phyloP scores from a whole-genome alignment of 768 basidiomycete species.

The Tricholoma terreum region DNA sequence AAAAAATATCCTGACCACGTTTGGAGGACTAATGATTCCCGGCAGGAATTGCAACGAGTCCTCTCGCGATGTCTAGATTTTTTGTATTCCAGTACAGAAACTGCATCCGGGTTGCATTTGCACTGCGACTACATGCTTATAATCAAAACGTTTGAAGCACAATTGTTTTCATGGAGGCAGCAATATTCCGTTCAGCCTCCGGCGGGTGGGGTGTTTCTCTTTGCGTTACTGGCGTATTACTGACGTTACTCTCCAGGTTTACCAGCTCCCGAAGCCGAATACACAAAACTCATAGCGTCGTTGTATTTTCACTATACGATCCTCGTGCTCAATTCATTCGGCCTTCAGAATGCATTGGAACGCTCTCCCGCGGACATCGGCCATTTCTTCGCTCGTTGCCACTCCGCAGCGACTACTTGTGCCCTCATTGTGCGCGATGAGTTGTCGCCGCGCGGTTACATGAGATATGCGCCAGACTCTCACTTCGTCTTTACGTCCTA shows the following conservation, averaged over 20 bases:
- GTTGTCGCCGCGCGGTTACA: conserved; percentile 69
- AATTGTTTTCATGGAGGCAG: conserved; percentile 59
- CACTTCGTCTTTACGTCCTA: conserved; percentile 92
- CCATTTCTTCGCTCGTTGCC: conserved; percentile 81
- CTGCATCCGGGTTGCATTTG: conserved; percentile 77
- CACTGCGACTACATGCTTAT: conserved; percentile 84
- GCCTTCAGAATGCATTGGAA: conserved; percentile 94
- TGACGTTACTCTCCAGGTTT: conserved; percentile 21
- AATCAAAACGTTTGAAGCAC: conserved; percentile 81
- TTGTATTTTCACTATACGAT: conserved; percentile 86
- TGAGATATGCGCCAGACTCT: conserved; percentile 86
- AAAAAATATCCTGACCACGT: no score
- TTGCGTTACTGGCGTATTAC: neutral
- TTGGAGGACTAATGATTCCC: neutral
- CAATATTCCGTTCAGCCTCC: conserved; percentile 37
- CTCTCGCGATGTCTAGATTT: conserved; percentile 87
- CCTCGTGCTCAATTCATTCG: conserved; percentile 93
- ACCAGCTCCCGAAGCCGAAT: conserved; percentile 28
- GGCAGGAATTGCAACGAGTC: conserved; percentile 83
- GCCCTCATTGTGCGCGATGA: conserved; percentile 74
- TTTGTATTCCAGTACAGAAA: conserved; percentile 78
- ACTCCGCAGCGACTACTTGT: conserved; percentile 67
- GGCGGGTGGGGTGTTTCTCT: conserved; percentile 22
- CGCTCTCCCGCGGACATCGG: conserved; percentile 66
- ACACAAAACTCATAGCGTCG: conserved; percentile 50